Evolutionary conservation across 371 early-diverging fungal species (phyloP), one percentile per base, ranked within the genome.

Genomic region (Actinomucor elegans): DNA sequence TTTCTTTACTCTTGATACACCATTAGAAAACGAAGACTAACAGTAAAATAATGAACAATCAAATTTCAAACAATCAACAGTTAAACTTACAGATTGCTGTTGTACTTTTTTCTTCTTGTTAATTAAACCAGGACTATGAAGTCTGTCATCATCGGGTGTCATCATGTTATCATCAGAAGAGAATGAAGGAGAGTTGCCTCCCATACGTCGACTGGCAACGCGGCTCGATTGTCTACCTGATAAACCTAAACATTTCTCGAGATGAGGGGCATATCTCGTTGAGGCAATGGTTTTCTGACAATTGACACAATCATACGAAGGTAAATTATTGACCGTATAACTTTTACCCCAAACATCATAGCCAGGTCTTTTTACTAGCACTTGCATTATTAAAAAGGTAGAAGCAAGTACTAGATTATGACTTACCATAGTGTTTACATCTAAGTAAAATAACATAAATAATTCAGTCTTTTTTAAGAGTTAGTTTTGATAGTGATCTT

Each of bases 181-280:
- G 43, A 49, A 43, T 2, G 55, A 47, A 26, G 67, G 62, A 4
- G 66, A 65, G 20, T 42, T 42, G 8, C 52, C 48, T 3, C 54
- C 53, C 32, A 63, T 43, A 80, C 84, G 69, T 69, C 85, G 59
- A 55, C 75, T 83, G 5, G 84, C 85, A 10, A 81, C 83, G 31
- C 90, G 65, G 48, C 84, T 80, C 3, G 86, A 81, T 17, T 76
- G 68, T 60, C 92, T 69, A 43, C 93, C 88, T 20, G 89, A 81
- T 28, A 94, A 62, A 3, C 94, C 94, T 46, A 94, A 72, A 68
- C 95, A 94, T 55, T 93, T 93, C 67, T 93, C 94, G 47, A 94
- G 67, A 69, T 94, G 94, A 18, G 92, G 82, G 1, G 94, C 93
- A 61, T 90, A 94, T 55, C 93, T 75, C 27, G 83, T 77, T 12